Conservation (phyloP, 257 asterid genomes). For the Nicotiana sylvestris region DNA sequence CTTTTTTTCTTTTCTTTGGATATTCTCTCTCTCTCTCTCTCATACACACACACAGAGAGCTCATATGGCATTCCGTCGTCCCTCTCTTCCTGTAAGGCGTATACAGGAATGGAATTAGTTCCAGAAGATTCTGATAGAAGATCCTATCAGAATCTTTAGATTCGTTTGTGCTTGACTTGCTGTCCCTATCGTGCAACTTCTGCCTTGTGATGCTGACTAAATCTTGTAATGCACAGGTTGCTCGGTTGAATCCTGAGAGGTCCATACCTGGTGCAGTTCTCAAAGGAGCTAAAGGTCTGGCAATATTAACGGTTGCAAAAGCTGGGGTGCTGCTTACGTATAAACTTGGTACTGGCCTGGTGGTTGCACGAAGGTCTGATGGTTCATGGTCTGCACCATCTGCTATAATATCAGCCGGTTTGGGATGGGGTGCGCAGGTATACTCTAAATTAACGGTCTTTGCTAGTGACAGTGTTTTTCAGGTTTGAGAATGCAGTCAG, state of each 20-base stretch:
- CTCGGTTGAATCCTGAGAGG: constrained; percentile 91
- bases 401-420: constrained; percentile 81
- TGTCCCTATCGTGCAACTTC: not conserved
- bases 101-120: not conserved
- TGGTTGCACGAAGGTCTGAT: constrained; percentile 81
- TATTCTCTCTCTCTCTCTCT: not conserved
- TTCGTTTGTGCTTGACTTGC: not conserved
- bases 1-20: not conserved
- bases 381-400: constrained; percentile 99
- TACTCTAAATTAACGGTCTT: not conserved
- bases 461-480: not conserved
- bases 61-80: not conserved
- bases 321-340: constrained; percentile 79
- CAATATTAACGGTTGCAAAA: constrained; percentile 90
- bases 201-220: constrained; percentile 4
- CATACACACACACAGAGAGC: not conserved
- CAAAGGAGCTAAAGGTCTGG: constrained; percentile 92
- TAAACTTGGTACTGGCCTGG: constrained; percentile 95
- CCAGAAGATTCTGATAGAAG: not conserved
- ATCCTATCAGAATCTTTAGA: not conserved
- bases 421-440: constrained; percentile 99
- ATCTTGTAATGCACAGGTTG: constrained; percentile 49
- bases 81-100: constrained; percentile 2
- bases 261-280: constrained; percentile 82
- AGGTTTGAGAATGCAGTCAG: not conserved